phyloP scores from a whole-genome alignment of 2,329 filamentous ascomycete species.

The Leptographium procerum region DNA sequence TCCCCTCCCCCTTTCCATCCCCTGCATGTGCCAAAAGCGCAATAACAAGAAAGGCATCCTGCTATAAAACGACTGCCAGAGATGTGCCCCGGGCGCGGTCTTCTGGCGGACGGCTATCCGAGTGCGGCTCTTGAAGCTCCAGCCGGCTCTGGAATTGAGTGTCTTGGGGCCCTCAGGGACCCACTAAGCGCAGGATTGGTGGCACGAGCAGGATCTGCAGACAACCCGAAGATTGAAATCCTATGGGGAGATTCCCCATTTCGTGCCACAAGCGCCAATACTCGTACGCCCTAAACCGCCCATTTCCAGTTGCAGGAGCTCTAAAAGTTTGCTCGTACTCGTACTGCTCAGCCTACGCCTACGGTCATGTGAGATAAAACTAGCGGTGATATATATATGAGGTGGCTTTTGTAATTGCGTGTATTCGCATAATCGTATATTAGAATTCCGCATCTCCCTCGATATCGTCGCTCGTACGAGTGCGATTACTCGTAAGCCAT shows the following conservation, averaged over 20 bases:
- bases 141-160: not conserved
- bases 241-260: not conserved
- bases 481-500: no score
- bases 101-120: not conserved
- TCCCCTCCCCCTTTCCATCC: not conserved
- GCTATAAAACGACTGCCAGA: not conserved
- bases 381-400: no score
- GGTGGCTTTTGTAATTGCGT: no score
- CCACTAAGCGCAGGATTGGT: not conserved
- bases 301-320: not conserved
- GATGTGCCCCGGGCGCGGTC: not conserved
- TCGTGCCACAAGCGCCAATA: not conserved
- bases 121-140: not conserved
- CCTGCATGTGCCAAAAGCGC: not conserved
- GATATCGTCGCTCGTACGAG: no score
- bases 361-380: no score
- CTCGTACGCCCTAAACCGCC: no score
- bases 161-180: not conserved
- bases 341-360: not conserved
- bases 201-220: not conserved
- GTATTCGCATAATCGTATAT: no score
- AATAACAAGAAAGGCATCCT: not conserved
- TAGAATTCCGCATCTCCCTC: no score
- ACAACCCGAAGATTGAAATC: not conserved
- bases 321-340: not conserved